Conservation (phyloP, 2,329 filamentous ascomycete species). For the Aphanoascus verrucosus region DNA sequence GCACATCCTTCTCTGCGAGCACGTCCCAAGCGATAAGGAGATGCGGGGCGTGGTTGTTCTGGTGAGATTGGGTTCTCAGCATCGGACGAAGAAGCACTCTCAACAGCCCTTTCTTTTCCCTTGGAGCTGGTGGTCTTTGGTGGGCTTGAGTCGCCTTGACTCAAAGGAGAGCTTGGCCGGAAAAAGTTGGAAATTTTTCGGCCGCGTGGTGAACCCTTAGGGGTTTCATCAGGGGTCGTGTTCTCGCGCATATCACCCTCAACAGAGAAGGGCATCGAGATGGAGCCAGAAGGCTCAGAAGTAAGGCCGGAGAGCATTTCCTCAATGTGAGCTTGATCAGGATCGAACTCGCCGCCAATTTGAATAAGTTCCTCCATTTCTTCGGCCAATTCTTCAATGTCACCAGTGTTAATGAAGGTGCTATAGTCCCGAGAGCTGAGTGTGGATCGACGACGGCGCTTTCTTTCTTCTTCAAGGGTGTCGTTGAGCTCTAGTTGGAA, state of each 20-base stretch:
- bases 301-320: not conserved
- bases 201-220: not conserved
- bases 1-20: conserved; percentile 1
- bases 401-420: conserved; percentile 1
- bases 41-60: not conserved
- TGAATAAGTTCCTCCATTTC: not conserved
- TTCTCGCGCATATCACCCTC: not conserved
- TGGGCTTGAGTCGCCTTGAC: not conserved
- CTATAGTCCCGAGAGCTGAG: conserved; percentile 9
- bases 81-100: not conserved
- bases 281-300: conserved; percentile 2
- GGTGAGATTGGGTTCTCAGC: not conserved
- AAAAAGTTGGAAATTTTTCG: conserved; percentile 3
- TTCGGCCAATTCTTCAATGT: conserved; percentile 1
- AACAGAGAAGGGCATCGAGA: conserved; percentile 3
- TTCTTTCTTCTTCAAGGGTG: not conserved
- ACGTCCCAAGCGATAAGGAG: conserved; percentile 8
- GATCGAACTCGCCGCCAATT: not conserved
- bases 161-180: not conserved
- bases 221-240: not conserved
- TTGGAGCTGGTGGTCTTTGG: not conserved
- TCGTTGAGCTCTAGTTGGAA: conserved; percentile 4
- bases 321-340: conserved; percentile 3
- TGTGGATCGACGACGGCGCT: not conserved
- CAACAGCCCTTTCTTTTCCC: not conserved